Conservation (phyloP, 805 yeast genomes). For the Candida xiaguanensis region DNA sequence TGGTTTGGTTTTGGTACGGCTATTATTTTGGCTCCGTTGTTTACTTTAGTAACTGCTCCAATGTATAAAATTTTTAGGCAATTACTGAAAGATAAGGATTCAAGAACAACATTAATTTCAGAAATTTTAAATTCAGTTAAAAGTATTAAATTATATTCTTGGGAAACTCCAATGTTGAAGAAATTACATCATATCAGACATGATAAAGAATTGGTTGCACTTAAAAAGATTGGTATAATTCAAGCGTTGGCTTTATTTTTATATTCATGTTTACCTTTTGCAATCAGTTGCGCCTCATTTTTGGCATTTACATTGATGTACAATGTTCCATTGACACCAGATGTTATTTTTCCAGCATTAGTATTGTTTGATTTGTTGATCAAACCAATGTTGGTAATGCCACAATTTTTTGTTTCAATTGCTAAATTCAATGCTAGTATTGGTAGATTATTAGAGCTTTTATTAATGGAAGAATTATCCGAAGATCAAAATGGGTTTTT, state of each 20-base stretch:
- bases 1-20: slow-evolving; percentile 33
- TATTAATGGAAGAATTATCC: slow-evolving; percentile 32
- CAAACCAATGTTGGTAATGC: slow-evolving; percentile 31
- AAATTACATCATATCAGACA: slow-evolving; percentile 31
- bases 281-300: slow-evolving; percentile 30
- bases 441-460: slow-evolving; percentile 28
- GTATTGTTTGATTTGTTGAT: slow-evolving; percentile 33
- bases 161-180: slow-evolving; percentile 39
- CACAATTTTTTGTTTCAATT: slow-evolving; percentile 23
- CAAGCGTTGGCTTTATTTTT: slow-evolving; percentile 29
- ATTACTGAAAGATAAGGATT: slow-evolving; percentile 33
- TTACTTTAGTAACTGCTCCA: slow-evolving; percentile 22
- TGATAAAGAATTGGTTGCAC: slow-evolving; percentile 26
- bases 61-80: slow-evolving; percentile 21
- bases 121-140: slow-evolving; percentile 37
- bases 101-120: slow-evolving; percentile 33
- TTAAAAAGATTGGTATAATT: slow-evolving; percentile 27
- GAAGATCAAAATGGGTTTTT: slow-evolving; percentile 19
- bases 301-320: slow-evolving; percentile 20
- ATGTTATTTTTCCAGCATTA: slow-evolving; percentile 37
- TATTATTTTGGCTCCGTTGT: slow-evolving; percentile 27
- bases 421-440: slow-evolving; percentile 30
- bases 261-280: slow-evolving; percentile 37
- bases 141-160: slow-evolving; percentile 37
- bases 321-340: slow-evolving; percentile 29